These are phyloP conservation scores for Pichia ethanolica DNA, from an alignment of 805 yeast genomes.

Conservation along the genomic window DNA sequence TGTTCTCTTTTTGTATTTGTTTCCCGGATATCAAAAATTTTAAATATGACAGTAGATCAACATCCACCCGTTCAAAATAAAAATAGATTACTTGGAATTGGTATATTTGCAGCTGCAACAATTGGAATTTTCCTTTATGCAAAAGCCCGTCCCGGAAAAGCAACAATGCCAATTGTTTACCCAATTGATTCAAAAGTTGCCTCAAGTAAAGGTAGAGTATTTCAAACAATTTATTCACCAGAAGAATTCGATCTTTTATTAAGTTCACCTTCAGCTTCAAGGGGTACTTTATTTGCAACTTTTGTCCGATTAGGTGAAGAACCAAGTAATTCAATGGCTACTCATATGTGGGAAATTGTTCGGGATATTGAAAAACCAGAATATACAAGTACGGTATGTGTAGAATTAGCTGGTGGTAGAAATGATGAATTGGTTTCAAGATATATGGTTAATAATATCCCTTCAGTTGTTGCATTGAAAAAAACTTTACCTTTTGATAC, in stretches of 20 bases:
- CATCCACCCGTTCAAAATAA: background rate
- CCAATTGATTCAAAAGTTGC: constrained; percentile 27
- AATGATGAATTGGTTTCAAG: constrained; percentile 50
- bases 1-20: no score
- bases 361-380: background rate
- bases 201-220: constrained; percentile 32
- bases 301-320: constrained; percentile 64
- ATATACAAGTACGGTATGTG: constrained; percentile 9
- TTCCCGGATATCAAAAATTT: no score
- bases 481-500: constrained; percentile 52
- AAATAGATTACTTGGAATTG: constrained; percentile 3
- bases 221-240: constrained; percentile 46
- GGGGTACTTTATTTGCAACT: constrained; percentile 12
- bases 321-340: constrained; percentile 54
- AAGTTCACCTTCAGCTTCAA: constrained; percentile 4
- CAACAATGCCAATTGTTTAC: constrained; percentile 14
- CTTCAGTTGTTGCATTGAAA: constrained; percentile 58
- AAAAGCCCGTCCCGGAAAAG: constrained; percentile 4
- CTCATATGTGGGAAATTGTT: constrained; percentile 38
- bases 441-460: constrained; percentile 48
- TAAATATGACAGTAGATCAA: background rate
- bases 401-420: constrained; percentile 13
- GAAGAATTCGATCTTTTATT: constrained; percentile 52
- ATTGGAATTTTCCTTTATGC: constrained; percentile 1
- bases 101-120: constrained; percentile 6